phyloP scores from a whole-genome alignment of 257 asterid genomes.

The Solanum boliviense region DNA sequence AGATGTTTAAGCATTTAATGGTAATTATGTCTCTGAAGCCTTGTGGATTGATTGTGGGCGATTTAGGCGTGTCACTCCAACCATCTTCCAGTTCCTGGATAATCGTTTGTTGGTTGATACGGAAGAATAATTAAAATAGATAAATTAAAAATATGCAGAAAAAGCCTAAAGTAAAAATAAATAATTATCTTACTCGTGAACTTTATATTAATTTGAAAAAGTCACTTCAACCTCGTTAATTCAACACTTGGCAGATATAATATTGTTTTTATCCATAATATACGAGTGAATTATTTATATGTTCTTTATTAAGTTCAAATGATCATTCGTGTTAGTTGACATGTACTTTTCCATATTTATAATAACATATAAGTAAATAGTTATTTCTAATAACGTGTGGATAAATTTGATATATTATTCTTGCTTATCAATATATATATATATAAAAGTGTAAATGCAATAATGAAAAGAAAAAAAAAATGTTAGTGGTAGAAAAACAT shows the following conservation, averaged over 20 bases:
- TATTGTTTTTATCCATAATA: background rate
- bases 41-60: no score
- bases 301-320: background rate
- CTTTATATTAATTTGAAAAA: background rate
- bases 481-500: background rate
- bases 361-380: background rate
- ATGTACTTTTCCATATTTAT: background rate
- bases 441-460: background rate
- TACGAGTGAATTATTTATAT: background rate
- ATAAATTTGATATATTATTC: background rate
- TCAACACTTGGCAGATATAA: background rate
- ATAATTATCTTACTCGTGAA: background rate
- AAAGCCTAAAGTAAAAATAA: background rate
- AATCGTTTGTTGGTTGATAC: background rate
- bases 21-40: no score
- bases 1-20: background rate
- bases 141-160: background rate
- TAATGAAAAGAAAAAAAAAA: background rate
- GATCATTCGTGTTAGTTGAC: background rate
- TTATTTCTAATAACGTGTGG: no score
- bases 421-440: background rate
- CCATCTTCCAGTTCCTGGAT: no score
- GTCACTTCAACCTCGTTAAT: no score
- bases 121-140: background rate
- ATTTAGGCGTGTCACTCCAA: no score